Percentiles rank a stretch among this genome's conserved stretches.
Evolutionary conservation across 2,329 filamentous ascomycete species (phyloP).

Genomic region (Scolecobasidium constrictum): DNA sequence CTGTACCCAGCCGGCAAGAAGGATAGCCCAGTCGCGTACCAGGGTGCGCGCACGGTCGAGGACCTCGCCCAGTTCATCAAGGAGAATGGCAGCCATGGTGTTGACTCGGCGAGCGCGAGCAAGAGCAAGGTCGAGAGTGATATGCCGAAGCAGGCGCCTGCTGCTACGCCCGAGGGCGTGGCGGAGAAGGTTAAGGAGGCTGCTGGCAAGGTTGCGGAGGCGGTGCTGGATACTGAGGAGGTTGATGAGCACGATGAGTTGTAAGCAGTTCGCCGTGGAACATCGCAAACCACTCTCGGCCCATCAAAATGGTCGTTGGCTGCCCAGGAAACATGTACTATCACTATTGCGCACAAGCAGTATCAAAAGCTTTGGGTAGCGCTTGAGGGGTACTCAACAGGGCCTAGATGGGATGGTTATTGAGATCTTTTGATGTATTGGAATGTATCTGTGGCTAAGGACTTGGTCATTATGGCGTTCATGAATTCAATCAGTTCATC

Average conservation of each 20-base stretch:
- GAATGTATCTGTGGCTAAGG: too few relatives aligned
- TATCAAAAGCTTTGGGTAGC: too few relatives aligned
- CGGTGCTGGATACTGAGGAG: conserved; percentile 20
- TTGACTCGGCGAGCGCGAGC: conserved; percentile 44
- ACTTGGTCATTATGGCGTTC: too few relatives aligned
- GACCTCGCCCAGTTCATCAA: conserved; percentile 87
- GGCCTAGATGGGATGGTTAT: too few relatives aligned
- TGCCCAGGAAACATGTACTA: too few relatives aligned
- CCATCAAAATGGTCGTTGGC: too few relatives aligned
- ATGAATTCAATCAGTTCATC: too few relatives aligned
- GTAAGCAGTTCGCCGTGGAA: too few relatives aligned
- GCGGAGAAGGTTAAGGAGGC: conserved; percentile 22
- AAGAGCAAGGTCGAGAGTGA: conserved; percentile 12
- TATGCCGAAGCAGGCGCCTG: conserved; percentile 19
- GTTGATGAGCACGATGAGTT: conserved; percentile 58
- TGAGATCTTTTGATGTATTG: too few relatives aligned
- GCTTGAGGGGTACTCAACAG: too few relatives aligned
- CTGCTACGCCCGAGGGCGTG: conserved; percentile 8
- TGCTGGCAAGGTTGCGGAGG: conserved; percentile 21
- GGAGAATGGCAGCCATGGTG: conserved; percentile 87
- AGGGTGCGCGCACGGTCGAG: conserved; percentile 76
- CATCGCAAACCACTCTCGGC: too few relatives aligned
- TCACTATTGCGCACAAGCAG: too few relatives aligned
- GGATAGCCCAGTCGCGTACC: conserved; percentile 74
- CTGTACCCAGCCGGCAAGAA: conserved; percentile 88